Evolutionary conservation across 257 asterid species (phyloP).

Genomic region (Fraxinus cuspidata): DNA sequence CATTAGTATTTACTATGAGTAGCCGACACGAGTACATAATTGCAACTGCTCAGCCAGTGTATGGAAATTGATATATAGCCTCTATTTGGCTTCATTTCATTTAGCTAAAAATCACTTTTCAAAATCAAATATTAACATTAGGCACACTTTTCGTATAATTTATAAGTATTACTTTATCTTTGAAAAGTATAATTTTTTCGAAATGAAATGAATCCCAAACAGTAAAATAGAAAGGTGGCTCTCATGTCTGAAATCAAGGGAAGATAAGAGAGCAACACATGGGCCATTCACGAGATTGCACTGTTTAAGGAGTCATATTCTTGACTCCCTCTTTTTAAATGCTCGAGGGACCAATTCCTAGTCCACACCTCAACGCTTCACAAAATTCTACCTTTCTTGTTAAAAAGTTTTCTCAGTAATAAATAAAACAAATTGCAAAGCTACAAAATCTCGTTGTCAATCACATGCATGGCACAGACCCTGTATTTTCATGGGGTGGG

Average conservation of each 20-base stretch:
- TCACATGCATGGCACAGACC: conserved; percentile 73
- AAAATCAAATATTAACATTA: too few species aligned
- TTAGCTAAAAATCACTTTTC: too few species aligned
- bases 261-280: conserved; percentile 33
- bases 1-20: background rate
- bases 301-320: conserved; percentile 48
- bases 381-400: conserved; percentile 24
- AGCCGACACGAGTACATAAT: background rate
- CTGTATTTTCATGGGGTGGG: conserved; percentile 20
- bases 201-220: too few species aligned
- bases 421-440: conserved; percentile 69
- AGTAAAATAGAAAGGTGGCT: background rate
- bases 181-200: too few species aligned
- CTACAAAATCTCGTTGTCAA: conserved; percentile 75
- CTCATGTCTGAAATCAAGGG: conserved; percentile 41
- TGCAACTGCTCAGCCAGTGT: background rate
- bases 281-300: conserved; percentile 51
- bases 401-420: conserved; percentile 15
- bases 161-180: too few species aligned
- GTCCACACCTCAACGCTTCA: conserved; percentile 30
- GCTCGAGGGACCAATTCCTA: conserved; percentile 54
- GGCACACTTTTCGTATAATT: too few species aligned
- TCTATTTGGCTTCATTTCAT: too few species aligned
- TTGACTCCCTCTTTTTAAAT: conserved; percentile 36
- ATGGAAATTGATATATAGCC: background rate